Base-by-base conservation (phyloP, 2,329 filamentous ascomycete species). In the Chrysoporthe austroafricana region DNA sequence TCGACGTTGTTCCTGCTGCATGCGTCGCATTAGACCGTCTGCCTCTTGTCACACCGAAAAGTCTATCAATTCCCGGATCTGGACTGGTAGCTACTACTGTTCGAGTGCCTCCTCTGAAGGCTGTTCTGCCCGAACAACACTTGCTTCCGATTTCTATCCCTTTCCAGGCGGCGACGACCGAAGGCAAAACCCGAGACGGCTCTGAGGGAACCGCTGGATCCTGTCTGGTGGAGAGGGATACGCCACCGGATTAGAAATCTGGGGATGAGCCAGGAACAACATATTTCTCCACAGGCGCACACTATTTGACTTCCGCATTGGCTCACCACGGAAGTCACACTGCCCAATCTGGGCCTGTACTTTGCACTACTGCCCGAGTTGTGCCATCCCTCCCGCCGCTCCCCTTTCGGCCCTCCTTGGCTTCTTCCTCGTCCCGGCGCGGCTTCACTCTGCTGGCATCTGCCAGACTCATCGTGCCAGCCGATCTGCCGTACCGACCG, bases 301-400 rank as follows among this genome's bases (percentile, higher is more conserved):
- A 54, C 52, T 44, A 32, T 58, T n/a, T 36, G 63, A 56, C 39
- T 52, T 50, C 52, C 50, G 34, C 36, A 54, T 66, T 60, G 58
- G 50, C 59, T 59, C 59, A n/a, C 36, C 36, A 44, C 46, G 26
- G 36, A 66, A 43, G 64, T 63, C 48, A 39, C 63, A 58, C 63
- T 66, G 67, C 34, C 50, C 67, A 63, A 66, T 66, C 65, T 63
- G 50, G 65, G 60, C 52, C 48, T 52, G 61, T 32, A 46, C 34
- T 42, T 48, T 43, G 11, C 63, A 58, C 32, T 34, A 62, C 26
- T 36, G 14, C 13, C 60, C 60, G 34, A 36, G 44, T 16, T 50
- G 32, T 48, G 46, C 63, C 42, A 50, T 36, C n/a, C 52, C 26
- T 39, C 54, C 26, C 63, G 63, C 58, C 50, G 42, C 39, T 57